Percentiles rank a stretch among this genome's conserved stretches.
These are phyloP conservation scores for Blastomyces percursus DNA, from an alignment of 2,329 filamentous ascomycete genomes.

Conservation along the genomic window DNA sequence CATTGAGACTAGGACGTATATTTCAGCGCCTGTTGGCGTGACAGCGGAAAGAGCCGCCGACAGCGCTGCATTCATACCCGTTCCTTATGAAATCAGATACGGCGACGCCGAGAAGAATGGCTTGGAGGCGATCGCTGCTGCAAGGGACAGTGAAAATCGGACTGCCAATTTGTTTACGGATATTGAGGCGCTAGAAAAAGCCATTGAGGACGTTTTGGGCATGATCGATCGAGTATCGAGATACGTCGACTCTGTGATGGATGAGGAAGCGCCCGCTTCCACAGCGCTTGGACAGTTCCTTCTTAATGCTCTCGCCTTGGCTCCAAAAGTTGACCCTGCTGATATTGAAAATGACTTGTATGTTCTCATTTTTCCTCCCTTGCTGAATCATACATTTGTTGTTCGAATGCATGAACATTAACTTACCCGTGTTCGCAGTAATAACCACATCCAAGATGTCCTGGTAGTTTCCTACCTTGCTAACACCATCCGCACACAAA, in stretches of 20 bases:
- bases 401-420: constrained; percentile 21
- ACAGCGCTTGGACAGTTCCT: constrained; percentile 90
- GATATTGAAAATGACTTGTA: constrained; percentile 93
- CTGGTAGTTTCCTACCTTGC: constrained; percentile 96
- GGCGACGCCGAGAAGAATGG: constrained; percentile 65
- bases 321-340: constrained; percentile 82
- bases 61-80: constrained; percentile 93
- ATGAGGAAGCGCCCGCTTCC: constrained; percentile 74
- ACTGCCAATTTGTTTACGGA: constrained; percentile 67
- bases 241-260: constrained; percentile 86
- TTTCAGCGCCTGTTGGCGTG: constrained; percentile 87
- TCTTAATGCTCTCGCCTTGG: constrained; percentile 82
- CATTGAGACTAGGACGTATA: constrained; percentile 86
- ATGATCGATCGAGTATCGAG: constrained; percentile 84
- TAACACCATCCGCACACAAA: constrained; percentile 98
- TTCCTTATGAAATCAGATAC: constrained; percentile 89
- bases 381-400: constrained; percentile 4
- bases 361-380: constrained; percentile 21
- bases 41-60: constrained; percentile 91
- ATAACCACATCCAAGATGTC: constrained; percentile 99
- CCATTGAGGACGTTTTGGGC: constrained; percentile 74
- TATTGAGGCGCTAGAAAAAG: constrained; percentile 76
- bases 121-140: constrained; percentile 72
- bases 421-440: constrained; percentile 40
- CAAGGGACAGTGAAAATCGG: constrained; percentile 67